Base-by-base conservation (phyloP, 495 filamentous ascomycete genomes). In the Lichenothelia convexa region DNA sequence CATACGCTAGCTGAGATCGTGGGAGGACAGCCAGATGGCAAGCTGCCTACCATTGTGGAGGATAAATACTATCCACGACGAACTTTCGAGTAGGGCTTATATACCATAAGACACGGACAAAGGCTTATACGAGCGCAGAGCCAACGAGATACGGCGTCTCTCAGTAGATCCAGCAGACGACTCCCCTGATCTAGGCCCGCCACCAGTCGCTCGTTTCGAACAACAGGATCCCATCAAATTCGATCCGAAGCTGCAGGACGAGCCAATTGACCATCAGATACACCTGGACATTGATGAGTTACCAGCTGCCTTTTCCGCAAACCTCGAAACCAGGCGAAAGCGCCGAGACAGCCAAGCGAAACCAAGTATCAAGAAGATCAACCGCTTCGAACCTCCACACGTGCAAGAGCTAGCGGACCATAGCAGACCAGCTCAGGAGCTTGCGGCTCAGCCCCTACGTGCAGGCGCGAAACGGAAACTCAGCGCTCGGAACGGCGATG, bases 31-130 rank as follows among this genome's bases (percentile, higher is more conserved):
- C 21, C 38, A 39, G 74, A 81, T 45, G 78, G 75, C 21, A 67
- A 67, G 44, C 54, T 97, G 37, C 80, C 87, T 5, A 71, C 78
- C 0, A 93, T 97, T 34, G 51, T 73, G 34, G 89, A 97, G 56
- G 75, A 80, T 49, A 89, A 85, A 55, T 58, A 58, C 24, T 91
- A 71, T 46, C 78, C 78, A 12, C 62, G 83, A 38, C 61, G 60
- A 39, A 86, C 81, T 2, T 56, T 89, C 41, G 79, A 75, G 80
- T 91, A 64, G 43, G 40, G 4, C 7, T 17, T 23, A 8, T 5
- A 4, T 13, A 11, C 21, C 12, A 12, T 41, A 17, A 18, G 6
- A 4, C 16, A 7, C 3, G 18, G 26, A 7, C 6, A 38, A 19
- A 11, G 11, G 4, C 29, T 36, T n/a, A n/a, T n/a, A n/a, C n/a